Conservation (phyloP, 805 yeast genomes). For the Wickerhamiella nectarea region DNA sequence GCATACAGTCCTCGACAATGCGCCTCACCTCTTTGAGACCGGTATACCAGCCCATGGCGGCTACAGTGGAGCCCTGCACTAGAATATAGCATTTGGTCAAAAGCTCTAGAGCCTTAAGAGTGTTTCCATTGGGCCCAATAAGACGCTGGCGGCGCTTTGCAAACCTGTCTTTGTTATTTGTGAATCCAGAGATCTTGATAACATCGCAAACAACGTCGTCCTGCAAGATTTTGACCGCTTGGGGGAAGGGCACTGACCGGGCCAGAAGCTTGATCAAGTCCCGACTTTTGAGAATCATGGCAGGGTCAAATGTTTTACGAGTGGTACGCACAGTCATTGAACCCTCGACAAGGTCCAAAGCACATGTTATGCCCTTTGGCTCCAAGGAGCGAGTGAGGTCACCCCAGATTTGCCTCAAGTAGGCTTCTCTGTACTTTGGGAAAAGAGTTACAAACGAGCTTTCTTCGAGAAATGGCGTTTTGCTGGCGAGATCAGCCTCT, state of each 20-base stretch:
- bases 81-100: slow-evolving; percentile 90
- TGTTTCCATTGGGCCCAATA: slow-evolving; percentile 94
- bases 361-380: slow-evolving; percentile 60
- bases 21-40: slow-evolving; percentile 87
- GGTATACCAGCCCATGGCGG: slow-evolving; percentile 91
- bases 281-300: slow-evolving; percentile 82
- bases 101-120: slow-evolving; percentile 86
- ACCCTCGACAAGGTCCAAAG: slow-evolving; percentile 84
- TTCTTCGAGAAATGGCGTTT: slow-evolving; percentile 87
- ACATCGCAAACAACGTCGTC: slow-evolving; percentile 94
- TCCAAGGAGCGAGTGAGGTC: slow-evolving; percentile 77
- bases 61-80: slow-evolving; percentile 94
- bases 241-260: slow-evolving; percentile 93
- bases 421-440: slow-evolving; percentile 91
- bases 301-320: slow-evolving; percentile 90
- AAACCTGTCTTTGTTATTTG: slow-evolving; percentile 82
- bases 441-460: slow-evolving; percentile 87
- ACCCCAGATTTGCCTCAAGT: slow-evolving; percentile 80
- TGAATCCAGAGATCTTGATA: slow-evolving; percentile 83
- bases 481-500: slow-evolving; percentile 78
- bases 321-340: slow-evolving; percentile 96
- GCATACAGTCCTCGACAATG: slow-evolving; percentile 96
- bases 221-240: slow-evolving; percentile 79
- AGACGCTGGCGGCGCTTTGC: slow-evolving; percentile 91
- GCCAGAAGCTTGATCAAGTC: slow-evolving; percentile 88